These are phyloP conservation scores for Diutina rugosa DNA, from an alignment of 1,139 yeast genomes.

Conservation along the genomic window DNA sequence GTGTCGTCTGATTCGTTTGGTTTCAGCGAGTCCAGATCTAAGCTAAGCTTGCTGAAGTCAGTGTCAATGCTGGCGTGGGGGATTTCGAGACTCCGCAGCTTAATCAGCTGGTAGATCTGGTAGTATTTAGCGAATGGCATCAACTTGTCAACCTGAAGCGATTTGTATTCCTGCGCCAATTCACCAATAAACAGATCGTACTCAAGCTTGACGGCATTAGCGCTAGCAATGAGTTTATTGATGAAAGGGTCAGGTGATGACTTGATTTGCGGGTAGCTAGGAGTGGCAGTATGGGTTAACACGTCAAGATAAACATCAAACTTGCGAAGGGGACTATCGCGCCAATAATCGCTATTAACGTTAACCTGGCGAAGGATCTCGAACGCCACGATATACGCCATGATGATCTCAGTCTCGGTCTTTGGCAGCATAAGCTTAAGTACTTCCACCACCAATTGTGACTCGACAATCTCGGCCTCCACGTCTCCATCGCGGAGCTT, in stretches of 20 bases:
- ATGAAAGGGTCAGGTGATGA: conserved; percentile 10
- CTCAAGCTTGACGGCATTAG: conserved; percentile 11
- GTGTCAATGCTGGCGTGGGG: conserved; percentile 24
- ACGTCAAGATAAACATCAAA: conserved; percentile 16
- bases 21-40: not conserved
- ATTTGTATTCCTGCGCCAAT: conserved; percentile 4
- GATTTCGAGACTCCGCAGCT: conserved; percentile 50
- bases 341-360: conserved; percentile 11
- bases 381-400: conserved; percentile 11
- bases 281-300: conserved; percentile 11
- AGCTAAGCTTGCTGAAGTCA: conserved; percentile 5
- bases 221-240: conserved; percentile 7
- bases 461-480: not conserved
- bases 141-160: not conserved
- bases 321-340: conserved; percentile 3
- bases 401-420: conserved; percentile 19
- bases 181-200: conserved; percentile 12
- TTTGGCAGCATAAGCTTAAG: conserved; percentile 12
- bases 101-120: conserved; percentile 36
- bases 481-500: conserved; percentile 10
- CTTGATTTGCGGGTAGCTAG: conserved; percentile 5
- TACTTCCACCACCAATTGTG: conserved; percentile 12
- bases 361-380: not conserved
- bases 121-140: conserved; percentile 16
- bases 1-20: not conserved